Evolutionary conservation across 805 yeast genomes (phyloP).

Genomic region (Candida corydali): DNA sequence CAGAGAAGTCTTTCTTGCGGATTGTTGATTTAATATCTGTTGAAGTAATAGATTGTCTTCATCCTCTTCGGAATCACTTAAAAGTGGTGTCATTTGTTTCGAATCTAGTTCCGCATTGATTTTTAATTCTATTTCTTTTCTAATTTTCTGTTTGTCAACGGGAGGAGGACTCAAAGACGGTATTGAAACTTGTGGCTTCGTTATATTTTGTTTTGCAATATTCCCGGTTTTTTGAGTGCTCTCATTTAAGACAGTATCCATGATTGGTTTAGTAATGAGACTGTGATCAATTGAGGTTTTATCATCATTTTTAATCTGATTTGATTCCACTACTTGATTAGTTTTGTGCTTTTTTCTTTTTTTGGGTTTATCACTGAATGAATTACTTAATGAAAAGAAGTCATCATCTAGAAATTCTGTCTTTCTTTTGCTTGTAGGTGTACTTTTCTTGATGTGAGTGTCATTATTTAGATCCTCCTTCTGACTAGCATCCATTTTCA

Average conservation of each 20-base stretch:
- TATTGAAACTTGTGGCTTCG: neutral
- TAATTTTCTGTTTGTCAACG: conserved; percentile 13
- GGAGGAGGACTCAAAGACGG: conserved; percentile 8
- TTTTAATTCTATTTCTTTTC: conserved; percentile 8
- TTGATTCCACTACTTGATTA: neutral
- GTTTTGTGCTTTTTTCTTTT: conserved; percentile 10
- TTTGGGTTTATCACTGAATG: conserved; percentile 12
- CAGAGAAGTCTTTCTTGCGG: neutral
- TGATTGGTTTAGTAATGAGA: too few species aligned
- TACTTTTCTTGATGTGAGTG: too few species aligned
- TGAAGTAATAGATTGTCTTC: conserved; percentile 7
- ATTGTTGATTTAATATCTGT: conserved; percentile 1
- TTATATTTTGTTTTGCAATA: neutral
- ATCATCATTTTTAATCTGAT: too few species aligned
- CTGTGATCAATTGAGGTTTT: too few species aligned
- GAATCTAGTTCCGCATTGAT: conserved; percentile 5
- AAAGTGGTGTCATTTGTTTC: neutral
- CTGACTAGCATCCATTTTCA: too few species aligned
- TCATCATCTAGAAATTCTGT: conserved; percentile 20
- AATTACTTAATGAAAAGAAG: conserved; percentile 22
- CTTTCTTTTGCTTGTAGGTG: conserved; percentile 3
- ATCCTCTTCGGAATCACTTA: conserved; percentile 1
- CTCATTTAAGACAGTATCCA: too few species aligned
- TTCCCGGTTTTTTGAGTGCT: neutral
- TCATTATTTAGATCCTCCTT: too few species aligned